Conservation (phyloP, 257 asterid genomes). For the Nicotiana noctiflora region DNA sequence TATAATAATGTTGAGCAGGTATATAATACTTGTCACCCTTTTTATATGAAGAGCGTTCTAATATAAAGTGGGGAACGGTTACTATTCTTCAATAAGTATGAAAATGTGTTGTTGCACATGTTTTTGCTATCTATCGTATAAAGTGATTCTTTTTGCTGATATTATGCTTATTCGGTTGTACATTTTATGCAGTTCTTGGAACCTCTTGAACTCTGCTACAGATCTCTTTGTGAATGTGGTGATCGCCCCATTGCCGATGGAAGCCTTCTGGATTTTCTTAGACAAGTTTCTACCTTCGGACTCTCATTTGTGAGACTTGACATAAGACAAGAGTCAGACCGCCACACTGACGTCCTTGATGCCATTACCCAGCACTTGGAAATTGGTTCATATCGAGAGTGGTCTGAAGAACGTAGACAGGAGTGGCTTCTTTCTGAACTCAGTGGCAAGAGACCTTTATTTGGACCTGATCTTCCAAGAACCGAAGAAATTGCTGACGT, state of each 20-base stretch:
- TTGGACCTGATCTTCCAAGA: conserved; percentile 45
- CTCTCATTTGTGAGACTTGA: conserved; percentile 45
- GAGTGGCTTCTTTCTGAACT: conserved; percentile 50
- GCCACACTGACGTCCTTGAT: conserved; percentile 45
- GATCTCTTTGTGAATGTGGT: conserved; percentile 46
- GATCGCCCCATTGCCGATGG: conserved; percentile 46
- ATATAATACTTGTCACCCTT: neutral
- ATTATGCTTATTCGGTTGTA: neutral
- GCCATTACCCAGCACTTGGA: conserved; percentile 40
- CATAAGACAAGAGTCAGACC: conserved; percentile 46
- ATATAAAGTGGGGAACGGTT: neutral
- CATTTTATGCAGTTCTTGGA: conserved; percentile 34
- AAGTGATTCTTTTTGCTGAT: neutral
- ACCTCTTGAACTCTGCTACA: conserved; percentile 47
- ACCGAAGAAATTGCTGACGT: conserved; percentile 48
- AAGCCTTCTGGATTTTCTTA: conserved; percentile 43
- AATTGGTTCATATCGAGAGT: conserved; percentile 42
- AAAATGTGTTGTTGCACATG: too few relatives aligned
- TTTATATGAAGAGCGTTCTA: neutral
- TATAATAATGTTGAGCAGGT: conserved; percentile 39
- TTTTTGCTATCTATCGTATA: too few relatives aligned
- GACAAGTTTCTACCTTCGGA: conserved; percentile 52
- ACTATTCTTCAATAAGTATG: too few relatives aligned
- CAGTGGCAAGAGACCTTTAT: conserved; percentile 42
- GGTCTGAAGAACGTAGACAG: conserved; percentile 45